Evolutionary conservation across 2,329 filamentous ascomycete species (phyloP), one percentile per base, ranked within the genome.

Genomic region (Fusarium sp.): DNA sequence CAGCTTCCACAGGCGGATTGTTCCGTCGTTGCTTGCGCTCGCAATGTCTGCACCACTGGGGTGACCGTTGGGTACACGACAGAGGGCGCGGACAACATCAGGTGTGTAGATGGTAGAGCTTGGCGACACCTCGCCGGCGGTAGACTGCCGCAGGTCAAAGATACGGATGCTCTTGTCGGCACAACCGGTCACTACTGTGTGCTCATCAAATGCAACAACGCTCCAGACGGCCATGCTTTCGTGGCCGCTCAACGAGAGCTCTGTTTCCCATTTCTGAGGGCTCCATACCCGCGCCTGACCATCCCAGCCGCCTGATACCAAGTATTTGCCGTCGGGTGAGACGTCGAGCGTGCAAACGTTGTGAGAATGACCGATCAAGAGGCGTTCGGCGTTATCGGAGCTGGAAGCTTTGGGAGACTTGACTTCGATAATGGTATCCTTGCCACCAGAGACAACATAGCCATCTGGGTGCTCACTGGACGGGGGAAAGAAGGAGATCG

Each of bases 231-330:
- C 92, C 77, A 82, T 82, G 44, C 90, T 93, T 62, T 92, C 89
- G 79, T 98, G 95, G 10, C 94, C 95, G 51, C 89, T 84, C 24
- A 99, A 86, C 52, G 92, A 80, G 18, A 91, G 84, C 73, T 93
- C 89, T 15, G 89, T 89, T 79, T 97, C 94, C 94, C 96, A 98
- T 75, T 92, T 95, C 45, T 90, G 89, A n/a, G 96, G 85, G 72
- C 88, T 89, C 96, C 96, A 99, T 59, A 98, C 85, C 62, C 94
- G 92, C 34, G 94, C 95, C 73, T 95, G 93, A 36, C 90, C 90
- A 82, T 99, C 96, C 96, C 96, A 99, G 78, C 95, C 94, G 38
- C 96, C 96, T 74, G 96, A 98, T 52, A 98, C 91, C 45, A 98
- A 87, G 81, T 91, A 94, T 51, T 85, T 89, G 5, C 92, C 92